Base-by-base conservation (phyloP, 2,329 filamentous ascomycete species). In the Akanthomyces muscarius region DNA sequence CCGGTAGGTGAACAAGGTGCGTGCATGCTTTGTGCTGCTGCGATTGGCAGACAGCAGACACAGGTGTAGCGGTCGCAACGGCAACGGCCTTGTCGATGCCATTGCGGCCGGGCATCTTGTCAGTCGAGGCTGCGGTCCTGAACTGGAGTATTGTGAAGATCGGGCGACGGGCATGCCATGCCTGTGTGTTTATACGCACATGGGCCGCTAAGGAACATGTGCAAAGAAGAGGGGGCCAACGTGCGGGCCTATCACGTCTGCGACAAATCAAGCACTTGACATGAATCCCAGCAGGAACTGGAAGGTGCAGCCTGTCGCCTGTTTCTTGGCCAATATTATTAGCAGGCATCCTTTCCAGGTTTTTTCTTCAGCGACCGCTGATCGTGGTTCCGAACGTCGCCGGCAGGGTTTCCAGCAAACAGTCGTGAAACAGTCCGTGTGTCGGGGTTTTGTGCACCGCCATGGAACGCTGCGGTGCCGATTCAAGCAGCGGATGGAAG, bases 351-450 rank as follows among this genome's bases (percentile, higher is more conserved):
- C 36, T 23, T 18, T 45, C n/a, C 3, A 11, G 5, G 13, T 33
- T 56, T 21, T 28, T 10, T 56, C 36, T 50, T 58, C 30, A 59
- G 45, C 45, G 25, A 41, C 21, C 33, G 33, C 33, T 14, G 56
- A 59, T 59, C 45, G 33, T 8, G 18, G 45, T 30, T 30, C 41
- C 28, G 10, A 36, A n/a, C 13, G 2, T 16, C 33, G 6, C 44
- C 18, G 33, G 5, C 30, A 14, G 45, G 28, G 56, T 38, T 30
- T 38, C n/a, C n/a, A 23, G 42, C 23, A n/a, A 33, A 30, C 33
- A 25, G n/a, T n/a, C 53, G 30, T 58, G 55, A 58, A 58, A 58
- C 55, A 25, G 55, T n/a, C 45, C 14, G 30, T 28, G 55, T 58
- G 21, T n/a, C 44, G 14, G 16, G n/a, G n/a, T 14, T 21, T 13